Conservation (phyloP, 305 asterid genomes). For the Solanum aculeatissimum region DNA sequence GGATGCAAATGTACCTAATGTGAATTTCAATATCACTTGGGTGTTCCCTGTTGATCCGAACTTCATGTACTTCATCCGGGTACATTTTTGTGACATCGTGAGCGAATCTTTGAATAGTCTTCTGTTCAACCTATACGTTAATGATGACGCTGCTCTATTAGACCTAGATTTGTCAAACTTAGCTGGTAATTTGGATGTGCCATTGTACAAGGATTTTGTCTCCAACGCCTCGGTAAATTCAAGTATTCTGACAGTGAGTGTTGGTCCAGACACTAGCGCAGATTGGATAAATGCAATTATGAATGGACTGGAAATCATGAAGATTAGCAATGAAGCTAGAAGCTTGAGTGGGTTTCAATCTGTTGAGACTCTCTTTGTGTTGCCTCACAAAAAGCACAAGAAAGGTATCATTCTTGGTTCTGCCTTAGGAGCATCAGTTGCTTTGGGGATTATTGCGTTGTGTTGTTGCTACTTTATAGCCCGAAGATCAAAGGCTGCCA, state of each 20-base stretch:
- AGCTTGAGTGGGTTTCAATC: slow-evolving; percentile 64
- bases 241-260: slow-evolving; percentile 55
- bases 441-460: slow-evolving; percentile 33
- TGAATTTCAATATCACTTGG: slow-evolving; percentile 94
- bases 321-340: slow-evolving; percentile 74
- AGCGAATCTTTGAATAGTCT: slow-evolving; percentile 55
- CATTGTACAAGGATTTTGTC: slow-evolving; percentile 61
- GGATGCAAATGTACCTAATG: slow-evolving; percentile 52
- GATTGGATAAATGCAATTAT: slow-evolving; percentile 54
- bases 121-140: slow-evolving; percentile 59
- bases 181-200: slow-evolving; percentile 66
- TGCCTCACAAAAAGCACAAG: slow-evolving; percentile 36
- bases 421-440: slow-evolving; percentile 40
- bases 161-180: slow-evolving; percentile 54
- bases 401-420: slow-evolving; percentile 35
- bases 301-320: slow-evolving; percentile 92
- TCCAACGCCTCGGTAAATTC: slow-evolving; percentile 30
- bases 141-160: slow-evolving; percentile 46
- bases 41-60: slow-evolving; percentile 64
- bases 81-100: slow-evolving; percentile 89
- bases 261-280: slow-evolving; percentile 59
- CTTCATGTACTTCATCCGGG: slow-evolving; percentile 59
- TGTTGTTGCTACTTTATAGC: slow-evolving; percentile 50
- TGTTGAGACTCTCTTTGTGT: slow-evolving; percentile 44
- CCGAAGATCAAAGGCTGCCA: slow-evolving; percentile 53